phyloP scores from a whole-genome alignment of 257 asterid species.

The Echites panduratus region DNA sequence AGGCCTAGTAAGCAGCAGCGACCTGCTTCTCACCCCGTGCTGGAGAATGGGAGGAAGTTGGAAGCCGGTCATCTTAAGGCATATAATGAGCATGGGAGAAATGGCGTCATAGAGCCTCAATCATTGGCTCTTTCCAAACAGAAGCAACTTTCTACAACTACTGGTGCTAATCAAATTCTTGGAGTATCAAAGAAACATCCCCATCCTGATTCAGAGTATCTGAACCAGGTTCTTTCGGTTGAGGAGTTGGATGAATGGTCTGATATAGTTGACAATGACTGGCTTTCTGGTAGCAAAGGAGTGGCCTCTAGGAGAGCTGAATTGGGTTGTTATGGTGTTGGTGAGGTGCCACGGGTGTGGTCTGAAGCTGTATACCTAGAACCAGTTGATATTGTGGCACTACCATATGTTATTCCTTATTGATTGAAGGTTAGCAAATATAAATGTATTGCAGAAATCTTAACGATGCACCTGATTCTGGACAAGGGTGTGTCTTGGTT shows the following conservation, averaged over 20 bases:
- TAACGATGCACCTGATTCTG: conserved; percentile 2
- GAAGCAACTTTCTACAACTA: conserved; percentile 22
- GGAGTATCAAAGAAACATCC: conserved; percentile 50
- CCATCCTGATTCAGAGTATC: conserved; percentile 64
- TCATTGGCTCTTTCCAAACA: conserved; percentile 28
- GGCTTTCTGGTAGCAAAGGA: conserved; percentile 46
- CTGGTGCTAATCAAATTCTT: conserved; percentile 24
- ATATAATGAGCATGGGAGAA: conserved; percentile 31
- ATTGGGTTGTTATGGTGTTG: conserved; percentile 15
- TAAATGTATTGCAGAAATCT: conserved; percentile 2
- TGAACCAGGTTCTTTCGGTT: conserved; percentile 42
- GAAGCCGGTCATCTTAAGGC: conserved; percentile 27
- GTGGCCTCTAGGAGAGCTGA: conserved; percentile 21
- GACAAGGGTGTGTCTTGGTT: conserved; percentile 1
- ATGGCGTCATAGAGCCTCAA: conserved; percentile 44
- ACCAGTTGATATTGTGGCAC: conserved; percentile 54
- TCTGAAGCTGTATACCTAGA: conserved; percentile 53
- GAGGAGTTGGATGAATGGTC: conserved; percentile 47
- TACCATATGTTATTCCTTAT: conserved; percentile 79
- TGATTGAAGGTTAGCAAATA: conserved; percentile 27
- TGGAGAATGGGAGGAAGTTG: conserved; percentile 51
- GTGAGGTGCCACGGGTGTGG: conserved; percentile 46
- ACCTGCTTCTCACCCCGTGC: conserved; percentile 32
- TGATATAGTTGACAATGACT: conserved; percentile 49
- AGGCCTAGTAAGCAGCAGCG: conserved; percentile 50